Evolutionary conservation across 331 rosid species (phyloP).

Genomic region (Rosa hybrid): DNA sequence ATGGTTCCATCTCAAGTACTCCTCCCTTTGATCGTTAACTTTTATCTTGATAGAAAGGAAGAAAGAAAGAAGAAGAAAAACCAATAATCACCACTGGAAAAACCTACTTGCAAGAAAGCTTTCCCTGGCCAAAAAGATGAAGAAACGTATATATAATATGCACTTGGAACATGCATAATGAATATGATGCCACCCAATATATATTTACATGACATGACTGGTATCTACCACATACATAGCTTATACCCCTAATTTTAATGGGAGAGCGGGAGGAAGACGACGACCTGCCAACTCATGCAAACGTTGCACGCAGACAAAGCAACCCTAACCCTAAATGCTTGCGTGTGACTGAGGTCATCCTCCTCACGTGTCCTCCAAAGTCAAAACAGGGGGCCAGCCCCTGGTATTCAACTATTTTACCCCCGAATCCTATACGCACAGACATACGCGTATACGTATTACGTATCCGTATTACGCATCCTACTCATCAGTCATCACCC

Average conservation of each 20-base stretch:
- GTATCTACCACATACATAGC: background rate
- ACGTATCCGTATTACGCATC: background rate
- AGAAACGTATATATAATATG: background rate
- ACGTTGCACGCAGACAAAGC: background rate
- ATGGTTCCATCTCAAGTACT: background rate
- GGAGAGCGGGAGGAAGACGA: background rate
- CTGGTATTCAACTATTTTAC: background rate
- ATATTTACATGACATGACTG: background rate
- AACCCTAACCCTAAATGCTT: slow-evolving; percentile 1
- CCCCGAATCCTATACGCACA: background rate
- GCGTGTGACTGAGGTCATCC: background rate
- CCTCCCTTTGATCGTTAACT: background rate
- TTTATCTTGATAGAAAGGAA: background rate
- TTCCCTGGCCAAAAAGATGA: background rate
- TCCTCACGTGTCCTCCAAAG: background rate
- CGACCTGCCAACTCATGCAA: slow-evolving; percentile 22
- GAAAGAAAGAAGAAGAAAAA: background rate
- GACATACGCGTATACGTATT: background rate
- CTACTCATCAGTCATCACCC: background rate
- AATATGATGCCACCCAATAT: background rate
- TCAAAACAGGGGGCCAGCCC: background rate
- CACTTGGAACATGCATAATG: background rate
- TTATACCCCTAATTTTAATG: background rate
- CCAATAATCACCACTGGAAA: background rate
- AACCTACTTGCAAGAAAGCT: background rate